phyloP scores from a whole-genome alignment of 2,329 filamentous ascomycete species.

The Acarospora socialis region DNA sequence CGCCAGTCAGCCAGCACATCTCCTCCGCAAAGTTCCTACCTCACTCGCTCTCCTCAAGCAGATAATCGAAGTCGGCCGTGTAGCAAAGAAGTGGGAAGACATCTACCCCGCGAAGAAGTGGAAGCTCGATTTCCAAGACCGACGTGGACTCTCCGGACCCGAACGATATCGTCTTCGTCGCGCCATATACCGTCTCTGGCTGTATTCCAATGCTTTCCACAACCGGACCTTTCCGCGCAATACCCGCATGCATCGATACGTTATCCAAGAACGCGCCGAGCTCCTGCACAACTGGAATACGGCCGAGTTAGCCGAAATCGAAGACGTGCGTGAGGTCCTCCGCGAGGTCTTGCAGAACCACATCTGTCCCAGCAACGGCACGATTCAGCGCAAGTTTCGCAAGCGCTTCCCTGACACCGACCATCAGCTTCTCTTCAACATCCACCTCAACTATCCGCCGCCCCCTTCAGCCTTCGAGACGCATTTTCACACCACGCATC shows the following conservation, averaged over 20 bases:
- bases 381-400: constrained; percentile 43
- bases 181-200: constrained; percentile 47
- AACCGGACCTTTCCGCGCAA: constrained; percentile 36
- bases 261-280: constrained; percentile 35
- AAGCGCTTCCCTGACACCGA: constrained; percentile 39
- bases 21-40: constrained; percentile 34
- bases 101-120: constrained; percentile 51
- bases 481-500: constrained; percentile 20
- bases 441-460: constrained; percentile 36
- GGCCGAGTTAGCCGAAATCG: constrained; percentile 42
- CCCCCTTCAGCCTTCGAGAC: constrained; percentile 19
- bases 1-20: constrained; percentile 42
- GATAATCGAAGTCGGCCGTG: constrained; percentile 37
- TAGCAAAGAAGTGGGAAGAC: constrained; percentile 44
- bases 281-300: constrained; percentile 47
- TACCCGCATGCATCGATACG: constrained; percentile 31
- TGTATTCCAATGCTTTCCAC: constrained; percentile 46
- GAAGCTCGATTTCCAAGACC: constrained; percentile 41
- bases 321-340: constrained; percentile 42
- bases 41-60: constrained; percentile 42
- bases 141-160: constrained; percentile 35
- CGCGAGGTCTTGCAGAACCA: constrained; percentile 42
- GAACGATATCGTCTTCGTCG: constrained; percentile 40
- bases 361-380: constrained; percentile 47
- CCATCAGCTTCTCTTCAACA: constrained; percentile 37